Conservation (phyloP, 2,329 filamentous ascomycete species). For the Emergomyces pasteurianus region DNA sequence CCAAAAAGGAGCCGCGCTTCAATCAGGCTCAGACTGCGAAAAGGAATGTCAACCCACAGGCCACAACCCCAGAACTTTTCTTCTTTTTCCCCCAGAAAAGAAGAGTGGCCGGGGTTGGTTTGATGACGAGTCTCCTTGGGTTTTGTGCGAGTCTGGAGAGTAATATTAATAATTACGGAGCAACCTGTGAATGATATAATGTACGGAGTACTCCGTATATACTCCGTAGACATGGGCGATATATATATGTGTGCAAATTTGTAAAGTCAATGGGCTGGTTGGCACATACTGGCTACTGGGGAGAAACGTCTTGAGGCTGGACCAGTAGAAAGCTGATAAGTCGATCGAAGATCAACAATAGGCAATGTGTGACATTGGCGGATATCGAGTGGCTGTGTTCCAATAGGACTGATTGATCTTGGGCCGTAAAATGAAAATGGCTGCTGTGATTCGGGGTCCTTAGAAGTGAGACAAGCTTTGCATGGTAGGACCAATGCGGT, state of each 20-base stretch:
- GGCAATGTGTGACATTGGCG: background rate
- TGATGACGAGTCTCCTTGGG: background rate
- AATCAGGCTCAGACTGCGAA: too few relatives aligned
- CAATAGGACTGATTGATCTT: background rate
- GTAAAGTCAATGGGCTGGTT: background rate
- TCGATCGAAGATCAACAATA: background rate
- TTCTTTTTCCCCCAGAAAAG: background rate
- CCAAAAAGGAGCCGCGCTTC: background rate
- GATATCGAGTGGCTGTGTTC: background rate
- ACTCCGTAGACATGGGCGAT: background rate
- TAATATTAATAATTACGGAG: background rate
- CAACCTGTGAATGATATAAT: background rate
- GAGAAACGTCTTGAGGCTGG: background rate
- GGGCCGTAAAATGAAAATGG: background rate
- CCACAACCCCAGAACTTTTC: background rate
- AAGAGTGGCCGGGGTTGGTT: background rate
- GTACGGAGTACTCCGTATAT: too few relatives aligned
- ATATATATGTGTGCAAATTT: background rate
- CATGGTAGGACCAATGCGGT: background rate
- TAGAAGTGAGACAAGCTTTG: background rate
- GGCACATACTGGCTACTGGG: background rate
- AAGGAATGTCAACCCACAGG: background rate
- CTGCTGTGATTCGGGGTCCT: background rate
- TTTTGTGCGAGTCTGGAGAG: background rate
- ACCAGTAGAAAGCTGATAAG: background rate